A percentile compares a stretch with the other conserved stretches of the same genome.
Conservation (phyloP, 2,329 filamentous ascomycete genomes). For the Colletotrichum theobromicola region DNA sequence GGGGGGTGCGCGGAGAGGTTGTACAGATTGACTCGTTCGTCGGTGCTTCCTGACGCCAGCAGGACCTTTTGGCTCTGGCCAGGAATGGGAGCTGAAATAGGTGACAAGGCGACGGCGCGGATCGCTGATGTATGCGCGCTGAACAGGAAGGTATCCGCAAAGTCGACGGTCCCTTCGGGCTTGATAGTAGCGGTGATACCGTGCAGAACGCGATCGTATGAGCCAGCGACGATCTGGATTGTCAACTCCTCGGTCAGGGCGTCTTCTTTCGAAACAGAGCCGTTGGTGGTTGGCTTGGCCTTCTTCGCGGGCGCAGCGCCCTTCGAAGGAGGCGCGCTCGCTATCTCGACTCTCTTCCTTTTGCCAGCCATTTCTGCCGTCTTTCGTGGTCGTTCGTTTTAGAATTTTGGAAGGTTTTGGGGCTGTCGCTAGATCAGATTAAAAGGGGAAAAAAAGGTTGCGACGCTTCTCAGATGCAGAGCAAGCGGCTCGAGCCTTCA, state of each 20-base stretch:
- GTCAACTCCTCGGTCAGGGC: conserved; percentile 47
- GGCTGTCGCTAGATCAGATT: not conserved
- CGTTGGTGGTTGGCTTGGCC: conserved; percentile 27
- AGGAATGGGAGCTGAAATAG: conserved; percentile 65
- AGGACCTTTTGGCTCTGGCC: conserved; percentile 81
- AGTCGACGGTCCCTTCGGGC: conserved; percentile 55
- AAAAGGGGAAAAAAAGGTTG: not conserved
- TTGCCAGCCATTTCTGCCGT: conserved; percentile 43
- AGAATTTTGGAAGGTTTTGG: not conserved
- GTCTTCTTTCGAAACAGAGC: conserved; percentile 3
- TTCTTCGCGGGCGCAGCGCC: conserved; percentile 36
- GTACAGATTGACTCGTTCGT: conserved; percentile 96
- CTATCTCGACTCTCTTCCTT: conserved; percentile 50
- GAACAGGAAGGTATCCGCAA: conserved; percentile 94
- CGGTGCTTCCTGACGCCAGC: conserved; percentile 88
- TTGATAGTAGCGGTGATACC: conserved; percentile 81
- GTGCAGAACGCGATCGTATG: conserved; percentile 92
- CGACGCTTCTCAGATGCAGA: not conserved
- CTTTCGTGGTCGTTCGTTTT: conserved; percentile 4
- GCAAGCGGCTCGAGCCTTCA: not conserved
- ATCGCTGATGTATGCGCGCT: conserved; percentile 91
- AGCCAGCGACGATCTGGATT: conserved; percentile 91
- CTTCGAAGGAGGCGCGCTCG: conserved; percentile 25
- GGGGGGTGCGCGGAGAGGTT: conserved; percentile 77
- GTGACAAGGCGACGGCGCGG: conserved; percentile 85